phyloP scores from a whole-genome alignment of 2,329 filamentous ascomycete species.

The Hymenotorrendiella dingleyae region DNA sequence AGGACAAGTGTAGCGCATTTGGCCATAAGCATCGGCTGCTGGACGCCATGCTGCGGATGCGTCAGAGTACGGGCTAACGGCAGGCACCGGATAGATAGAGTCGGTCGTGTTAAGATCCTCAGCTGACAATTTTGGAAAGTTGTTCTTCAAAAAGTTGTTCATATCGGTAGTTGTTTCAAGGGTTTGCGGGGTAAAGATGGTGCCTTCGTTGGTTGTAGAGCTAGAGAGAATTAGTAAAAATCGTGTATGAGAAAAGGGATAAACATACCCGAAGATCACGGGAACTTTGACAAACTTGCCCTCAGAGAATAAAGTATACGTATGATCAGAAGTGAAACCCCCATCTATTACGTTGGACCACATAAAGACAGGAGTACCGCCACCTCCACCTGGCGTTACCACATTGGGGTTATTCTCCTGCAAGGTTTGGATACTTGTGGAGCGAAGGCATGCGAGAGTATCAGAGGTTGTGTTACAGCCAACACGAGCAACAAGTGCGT shows the following conservation, averaged over 20 bases:
- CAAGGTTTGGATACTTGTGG: slow-evolving; percentile 36
- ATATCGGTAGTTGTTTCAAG: slow-evolving; percentile 43
- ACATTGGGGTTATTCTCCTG: slow-evolving; percentile 39
- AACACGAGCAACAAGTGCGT: slow-evolving; percentile 40
- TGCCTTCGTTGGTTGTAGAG: slow-evolving; percentile 60
- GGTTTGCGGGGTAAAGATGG: slow-evolving; percentile 48
- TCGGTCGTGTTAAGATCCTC: slow-evolving; percentile 47
- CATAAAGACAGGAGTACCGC: slow-evolving; percentile 40
- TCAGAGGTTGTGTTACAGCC: slow-evolving; percentile 34
- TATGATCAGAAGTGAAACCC: slow-evolving; percentile 43
- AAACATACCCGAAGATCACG: slow-evolving; percentile 37
- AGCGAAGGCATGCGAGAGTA: slow-evolving; percentile 42
- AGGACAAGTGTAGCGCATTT: slow-evolving; percentile 61
- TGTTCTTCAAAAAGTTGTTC: slow-evolving; percentile 49
- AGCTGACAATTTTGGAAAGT: slow-evolving; percentile 50
- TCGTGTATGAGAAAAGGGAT: background rate
- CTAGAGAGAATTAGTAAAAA: slow-evolving; percentile 20
- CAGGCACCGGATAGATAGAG: slow-evolving; percentile 45
- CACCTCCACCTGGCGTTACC: slow-evolving; percentile 30
- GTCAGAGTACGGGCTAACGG: slow-evolving; percentile 35
- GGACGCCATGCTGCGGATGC: slow-evolving; percentile 53
- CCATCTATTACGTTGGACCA: slow-evolving; percentile 51
- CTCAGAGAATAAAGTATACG: slow-evolving; percentile 42
- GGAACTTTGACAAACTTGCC: slow-evolving; percentile 50
- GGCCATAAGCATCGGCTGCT: slow-evolving; percentile 53